Evolutionary conservation across 2,329 filamentous ascomycete species (phyloP).

Genomic region (Lecanosticta acicola): DNA sequence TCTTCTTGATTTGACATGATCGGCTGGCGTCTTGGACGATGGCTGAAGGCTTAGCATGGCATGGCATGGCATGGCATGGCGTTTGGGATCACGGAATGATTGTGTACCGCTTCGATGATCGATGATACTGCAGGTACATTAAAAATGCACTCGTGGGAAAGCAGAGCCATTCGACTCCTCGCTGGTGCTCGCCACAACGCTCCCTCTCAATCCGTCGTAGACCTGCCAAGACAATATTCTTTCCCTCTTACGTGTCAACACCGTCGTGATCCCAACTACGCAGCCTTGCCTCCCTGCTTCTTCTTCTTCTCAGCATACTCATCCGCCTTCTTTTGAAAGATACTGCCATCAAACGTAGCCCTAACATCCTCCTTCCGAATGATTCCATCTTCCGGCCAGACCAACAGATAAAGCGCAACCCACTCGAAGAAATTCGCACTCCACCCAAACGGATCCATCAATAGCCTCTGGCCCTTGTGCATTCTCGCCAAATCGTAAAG

Average conservation of each 20-base stretch:
- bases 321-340: constrained; percentile 43
- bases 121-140: too few species aligned
- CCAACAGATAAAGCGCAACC: constrained; percentile 48
- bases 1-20: constrained; percentile 3
- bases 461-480: constrained; percentile 39
- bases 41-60: not conserved
- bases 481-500: constrained; percentile 36
- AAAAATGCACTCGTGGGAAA: too few species aligned
- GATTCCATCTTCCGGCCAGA: constrained; percentile 52
- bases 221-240: too few species aligned
- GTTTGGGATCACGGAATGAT: too few species aligned
- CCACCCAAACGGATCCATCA: constrained; percentile 44
- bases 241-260: too few species aligned
- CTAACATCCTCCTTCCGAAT: constrained; percentile 55
- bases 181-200: too few species aligned
- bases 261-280: too few species aligned
- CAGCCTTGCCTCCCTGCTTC: too few species aligned
- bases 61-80: not conserved
- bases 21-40: not conserved
- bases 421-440: constrained; percentile 43
- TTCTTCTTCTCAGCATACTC: constrained; percentile 26
- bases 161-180: too few species aligned
- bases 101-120: too few species aligned
- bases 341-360: constrained; percentile 49
- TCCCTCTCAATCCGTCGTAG: too few species aligned